Evolutionary conservation across 768 basidiomycete genomes (phyloP).

Genomic region (Boletellus ananiceps): DNA sequence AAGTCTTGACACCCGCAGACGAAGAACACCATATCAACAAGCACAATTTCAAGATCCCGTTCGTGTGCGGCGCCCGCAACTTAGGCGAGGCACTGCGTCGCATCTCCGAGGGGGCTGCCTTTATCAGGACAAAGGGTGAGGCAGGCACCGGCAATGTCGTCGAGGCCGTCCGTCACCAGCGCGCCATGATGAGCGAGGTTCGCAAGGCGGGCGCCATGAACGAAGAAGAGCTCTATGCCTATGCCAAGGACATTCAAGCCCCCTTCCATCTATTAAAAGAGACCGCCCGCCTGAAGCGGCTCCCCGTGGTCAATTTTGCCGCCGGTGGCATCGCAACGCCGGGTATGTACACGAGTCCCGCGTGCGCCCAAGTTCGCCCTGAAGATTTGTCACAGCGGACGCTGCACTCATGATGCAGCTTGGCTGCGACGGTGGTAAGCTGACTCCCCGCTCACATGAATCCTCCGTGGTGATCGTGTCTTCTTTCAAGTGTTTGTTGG

Average conservation of each 20-base stretch:
- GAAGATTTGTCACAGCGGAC: slow-evolving; percentile 52
- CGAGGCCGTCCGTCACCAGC: slow-evolving; percentile 90
- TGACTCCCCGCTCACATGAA: neutral
- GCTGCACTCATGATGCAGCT: slow-evolving; percentile 99
- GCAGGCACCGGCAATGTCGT: slow-evolving; percentile 88
- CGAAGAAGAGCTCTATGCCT: slow-evolving; percentile 92
- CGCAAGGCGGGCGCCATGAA: slow-evolving; percentile 81
- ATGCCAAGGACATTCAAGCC: slow-evolving; percentile 87
- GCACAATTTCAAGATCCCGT: slow-evolving; percentile 90
- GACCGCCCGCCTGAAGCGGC: slow-evolving; percentile 84
- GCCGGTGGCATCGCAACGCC: slow-evolving; percentile 93
- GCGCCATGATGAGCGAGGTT: slow-evolving; percentile 81
- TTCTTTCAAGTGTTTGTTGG: slow-evolving; percentile 81
- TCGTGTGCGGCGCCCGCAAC: slow-evolving; percentile 93
- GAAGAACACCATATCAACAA: slow-evolving; percentile 97
- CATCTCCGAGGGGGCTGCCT: slow-evolving; percentile 95
- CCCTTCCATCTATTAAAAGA: slow-evolving; percentile 96
- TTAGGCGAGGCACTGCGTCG: slow-evolving; percentile 94
- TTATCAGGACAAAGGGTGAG: slow-evolving; percentile 97
- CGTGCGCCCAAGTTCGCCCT: neutral
- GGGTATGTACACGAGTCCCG: slow-evolving; percentile 42
- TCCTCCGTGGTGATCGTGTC: neutral
- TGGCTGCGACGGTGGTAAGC: slow-evolving; percentile 89
- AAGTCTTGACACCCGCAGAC: slow-evolving; percentile 94
- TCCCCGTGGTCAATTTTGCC: slow-evolving; percentile 96